Evolutionary conservation across 257 asterid species (phyloP).

Genomic region (Perilla frutescens): DNA sequence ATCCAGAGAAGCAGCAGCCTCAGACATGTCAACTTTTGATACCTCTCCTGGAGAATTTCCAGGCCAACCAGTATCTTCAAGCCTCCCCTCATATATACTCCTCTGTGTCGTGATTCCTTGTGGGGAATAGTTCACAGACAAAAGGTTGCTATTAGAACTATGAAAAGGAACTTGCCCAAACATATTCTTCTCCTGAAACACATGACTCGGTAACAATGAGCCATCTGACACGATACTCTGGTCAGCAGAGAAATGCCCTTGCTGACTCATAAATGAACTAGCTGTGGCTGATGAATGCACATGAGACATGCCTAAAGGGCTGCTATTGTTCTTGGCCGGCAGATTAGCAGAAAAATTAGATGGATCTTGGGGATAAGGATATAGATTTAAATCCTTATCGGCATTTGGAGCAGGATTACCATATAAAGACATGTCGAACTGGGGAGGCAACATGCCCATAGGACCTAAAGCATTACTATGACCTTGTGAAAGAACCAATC

Average conservation of each 20-base stretch:
- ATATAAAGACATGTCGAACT: slow-evolving; percentile 49
- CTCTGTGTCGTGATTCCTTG: slow-evolving; percentile 44
- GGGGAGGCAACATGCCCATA: slow-evolving; percentile 49
- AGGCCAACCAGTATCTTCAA: slow-evolving; percentile 48
- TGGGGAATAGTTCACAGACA: slow-evolving; percentile 44
- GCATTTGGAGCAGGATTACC: slow-evolving; percentile 42
- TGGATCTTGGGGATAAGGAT: slow-evolving; percentile 53
- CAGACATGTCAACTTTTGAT: slow-evolving; percentile 34
- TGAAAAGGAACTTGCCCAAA: slow-evolving; percentile 52
- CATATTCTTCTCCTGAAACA: slow-evolving; percentile 43
- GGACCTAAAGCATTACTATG: slow-evolving; percentile 30
- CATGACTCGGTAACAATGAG: slow-evolving; percentile 41
- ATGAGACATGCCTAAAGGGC: slow-evolving; percentile 40
- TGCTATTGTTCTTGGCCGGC: slow-evolving; percentile 41
- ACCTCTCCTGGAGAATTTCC: slow-evolving; percentile 34
- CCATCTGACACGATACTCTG: slow-evolving; percentile 42
- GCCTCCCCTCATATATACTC: slow-evolving; percentile 43
- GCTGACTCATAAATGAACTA: slow-evolving; percentile 46
- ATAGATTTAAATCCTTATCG: slow-evolving; percentile 45
- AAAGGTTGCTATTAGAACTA: slow-evolving; percentile 40
- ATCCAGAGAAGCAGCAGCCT: slow-evolving; percentile 55
- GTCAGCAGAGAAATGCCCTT: slow-evolving; percentile 43
- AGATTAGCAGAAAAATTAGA: slow-evolving; percentile 45
- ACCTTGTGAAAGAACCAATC: slow-evolving; percentile 53
- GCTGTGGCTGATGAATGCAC: slow-evolving; percentile 46